Percentiles rank a stretch among this genome's conserved stretches.
These are phyloP conservation scores for Cladophialophora yegresii DNA, from an alignment of 2,329 filamentous ascomycete species.

Conservation along the genomic window DNA sequence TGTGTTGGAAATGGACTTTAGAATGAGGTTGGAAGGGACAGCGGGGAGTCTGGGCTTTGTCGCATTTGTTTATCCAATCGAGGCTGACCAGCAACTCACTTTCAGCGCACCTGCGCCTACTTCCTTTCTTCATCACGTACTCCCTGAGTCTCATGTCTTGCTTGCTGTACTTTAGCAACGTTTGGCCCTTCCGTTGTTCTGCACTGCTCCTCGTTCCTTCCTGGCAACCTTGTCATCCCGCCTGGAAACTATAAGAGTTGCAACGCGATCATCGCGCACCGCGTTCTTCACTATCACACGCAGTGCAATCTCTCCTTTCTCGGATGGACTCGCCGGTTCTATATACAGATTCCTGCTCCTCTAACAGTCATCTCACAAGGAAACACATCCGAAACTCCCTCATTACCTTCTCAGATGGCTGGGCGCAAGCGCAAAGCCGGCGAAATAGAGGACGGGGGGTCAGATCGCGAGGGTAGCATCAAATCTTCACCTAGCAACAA, in stretches of 20 bases:
- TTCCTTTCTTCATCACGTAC: neutral
- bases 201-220: neutral
- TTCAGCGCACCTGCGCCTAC: neutral
- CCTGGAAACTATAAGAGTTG: neutral
- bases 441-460: constrained; percentile 24
- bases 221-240: neutral
- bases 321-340: constrained; percentile 18
- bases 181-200: neutral
- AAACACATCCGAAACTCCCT: constrained; percentile 3
- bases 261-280: neutral
- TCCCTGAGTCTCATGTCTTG: neutral
- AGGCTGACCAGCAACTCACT: neutral
- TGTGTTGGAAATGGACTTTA: neutral
- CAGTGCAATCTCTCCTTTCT: neutral
- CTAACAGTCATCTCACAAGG: constrained; percentile 15
- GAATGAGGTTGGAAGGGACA: neutral
- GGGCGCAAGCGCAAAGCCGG: constrained; percentile 30
- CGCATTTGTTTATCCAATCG: neutral
- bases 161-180: neutral
- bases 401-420: constrained; percentile 4
- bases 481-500: neutral
- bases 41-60: neutral
- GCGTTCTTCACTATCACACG: neutral
- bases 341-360: constrained; percentile 15
- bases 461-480: neutral